Conservation (phyloP, 257 asterid species). For the Plectranthus barbatus region DNA sequence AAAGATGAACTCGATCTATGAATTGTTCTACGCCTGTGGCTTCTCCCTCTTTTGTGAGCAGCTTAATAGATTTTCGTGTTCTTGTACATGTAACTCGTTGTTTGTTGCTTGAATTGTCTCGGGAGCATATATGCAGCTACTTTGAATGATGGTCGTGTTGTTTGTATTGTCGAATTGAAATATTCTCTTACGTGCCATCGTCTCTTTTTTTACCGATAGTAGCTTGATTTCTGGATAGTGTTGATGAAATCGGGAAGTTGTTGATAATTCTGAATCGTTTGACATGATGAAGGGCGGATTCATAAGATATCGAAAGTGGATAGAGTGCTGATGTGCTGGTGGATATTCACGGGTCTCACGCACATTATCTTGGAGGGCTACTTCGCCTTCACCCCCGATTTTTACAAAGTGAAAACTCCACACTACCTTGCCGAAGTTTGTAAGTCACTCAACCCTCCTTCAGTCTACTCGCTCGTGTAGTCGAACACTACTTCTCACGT, state of each 20-base stretch:
- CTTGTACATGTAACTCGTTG: too few species aligned
- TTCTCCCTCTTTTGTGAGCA: neutral
- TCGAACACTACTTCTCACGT: neutral
- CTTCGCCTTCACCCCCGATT: slow-evolving; percentile 69
- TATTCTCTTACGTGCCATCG: neutral
- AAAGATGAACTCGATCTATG: neutral
- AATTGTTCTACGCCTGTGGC: neutral
- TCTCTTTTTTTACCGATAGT: neutral
- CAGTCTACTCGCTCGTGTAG: neutral
- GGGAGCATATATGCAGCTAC: neutral
- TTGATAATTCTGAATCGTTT: neutral
- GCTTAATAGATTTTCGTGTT: neutral
- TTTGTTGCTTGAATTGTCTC: neutral
- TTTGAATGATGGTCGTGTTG: neutral
- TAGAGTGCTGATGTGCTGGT: slow-evolving; percentile 89
- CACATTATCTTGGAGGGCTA: slow-evolving; percentile 87
- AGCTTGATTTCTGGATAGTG: neutral
- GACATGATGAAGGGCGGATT: slow-evolving; percentile 36
- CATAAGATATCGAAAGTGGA: slow-evolving; percentile 57
- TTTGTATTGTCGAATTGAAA: neutral
- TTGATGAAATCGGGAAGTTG: neutral
- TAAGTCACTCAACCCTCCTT: slow-evolving; percentile 28
- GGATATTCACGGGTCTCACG: slow-evolving; percentile 89
- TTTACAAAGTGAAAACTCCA: slow-evolving; percentile 57
- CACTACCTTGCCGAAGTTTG: slow-evolving; percentile 87